Evolutionary conservation across 108 stramenopile species (phyloP).

Genomic region (Nitzschia putrida): DNA sequence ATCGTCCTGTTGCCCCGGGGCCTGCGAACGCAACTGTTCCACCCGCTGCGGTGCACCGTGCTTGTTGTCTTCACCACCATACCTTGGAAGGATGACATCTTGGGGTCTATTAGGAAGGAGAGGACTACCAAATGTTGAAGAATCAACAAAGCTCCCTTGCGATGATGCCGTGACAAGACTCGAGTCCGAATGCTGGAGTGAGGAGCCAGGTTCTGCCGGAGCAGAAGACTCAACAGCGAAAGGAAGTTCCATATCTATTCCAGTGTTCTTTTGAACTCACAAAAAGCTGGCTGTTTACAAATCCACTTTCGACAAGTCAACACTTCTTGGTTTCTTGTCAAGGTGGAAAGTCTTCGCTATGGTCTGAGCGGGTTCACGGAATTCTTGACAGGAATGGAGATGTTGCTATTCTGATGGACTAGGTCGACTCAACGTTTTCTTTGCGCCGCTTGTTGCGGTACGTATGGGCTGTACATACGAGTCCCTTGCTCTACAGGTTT

Average conservation of each 20-base stretch:
- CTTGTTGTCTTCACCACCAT: slow-evolving; percentile 19
- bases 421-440: no score
- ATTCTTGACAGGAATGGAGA: no score
- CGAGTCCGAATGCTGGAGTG: slow-evolving; percentile 30
- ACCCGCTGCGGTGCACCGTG: neutral
- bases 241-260: slow-evolving; percentile 33
- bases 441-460: no score
- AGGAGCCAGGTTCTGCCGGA: neutral
- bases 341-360: no score
- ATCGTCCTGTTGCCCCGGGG: slow-evolving; percentile 10
- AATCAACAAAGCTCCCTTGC: slow-evolving; percentile 42
- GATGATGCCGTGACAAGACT: slow-evolving; percentile 44
- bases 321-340: neutral
- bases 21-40: neutral
- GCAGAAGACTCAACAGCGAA: slow-evolving; percentile 39
- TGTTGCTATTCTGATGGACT: no score
- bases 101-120: slow-evolving; percentile 35
- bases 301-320: neutral
- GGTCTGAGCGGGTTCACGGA: no score
- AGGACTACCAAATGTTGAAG: slow-evolving; percentile 10
- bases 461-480: no score
- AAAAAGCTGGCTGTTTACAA: neutral
- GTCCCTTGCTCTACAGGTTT: no score
- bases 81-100: slow-evolving; percentile 28
- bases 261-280: neutral